Evolutionary conservation across 2,329 filamentous ascomycete genomes (phyloP), one percentile per base, ranked within the genome.

Genomic region (Fusarium xyrophilum): DNA sequence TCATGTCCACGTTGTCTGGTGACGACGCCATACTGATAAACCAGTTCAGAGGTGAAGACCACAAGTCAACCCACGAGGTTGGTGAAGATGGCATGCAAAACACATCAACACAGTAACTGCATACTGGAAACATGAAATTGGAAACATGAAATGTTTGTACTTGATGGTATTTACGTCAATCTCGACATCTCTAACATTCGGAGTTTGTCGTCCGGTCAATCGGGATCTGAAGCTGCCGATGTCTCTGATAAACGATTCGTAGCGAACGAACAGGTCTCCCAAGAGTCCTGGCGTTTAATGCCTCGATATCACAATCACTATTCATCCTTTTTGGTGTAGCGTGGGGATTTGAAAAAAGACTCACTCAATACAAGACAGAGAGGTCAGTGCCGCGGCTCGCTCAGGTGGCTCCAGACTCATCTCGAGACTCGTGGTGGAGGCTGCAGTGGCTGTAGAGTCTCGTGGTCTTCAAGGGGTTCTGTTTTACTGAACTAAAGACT

Each of bases 1-100:
- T 62, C 36, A 61, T 51, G 69, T 61, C 42, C 55, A 65, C 67
- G 69, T 57, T 70, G 51, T 55, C 50, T 38, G 60, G 69, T 73
- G 65, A 70, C 69, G 65, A 67, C 67, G 59, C 58, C 59, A 44
- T 65, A 40, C 57, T 44, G n/a, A 35, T 33, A 54, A 63, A 42
- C 61, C 61, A 63, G 61, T 64, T 64, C 61, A 63, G 61, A 63
- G 28, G 43, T 44, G 15, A 35, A 46, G 33, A 42, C 61, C 61
- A 58, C 60, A 43, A 63, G 60, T 13, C 25, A 67, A 56, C 36
- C 40, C 36, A 63, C 47, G 67, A 56, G 67, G 55, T 56, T 69
- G 67, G 36, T 54, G 66, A 67, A 48, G 64, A 69, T 68, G 40
- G 54, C 42, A 61, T 53, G 64, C 64, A 67, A 46, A 48, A 23